phyloP scores from a whole-genome alignment of 2,329 filamentous ascomycete genomes.

The Aspergillus sp. region DNA sequence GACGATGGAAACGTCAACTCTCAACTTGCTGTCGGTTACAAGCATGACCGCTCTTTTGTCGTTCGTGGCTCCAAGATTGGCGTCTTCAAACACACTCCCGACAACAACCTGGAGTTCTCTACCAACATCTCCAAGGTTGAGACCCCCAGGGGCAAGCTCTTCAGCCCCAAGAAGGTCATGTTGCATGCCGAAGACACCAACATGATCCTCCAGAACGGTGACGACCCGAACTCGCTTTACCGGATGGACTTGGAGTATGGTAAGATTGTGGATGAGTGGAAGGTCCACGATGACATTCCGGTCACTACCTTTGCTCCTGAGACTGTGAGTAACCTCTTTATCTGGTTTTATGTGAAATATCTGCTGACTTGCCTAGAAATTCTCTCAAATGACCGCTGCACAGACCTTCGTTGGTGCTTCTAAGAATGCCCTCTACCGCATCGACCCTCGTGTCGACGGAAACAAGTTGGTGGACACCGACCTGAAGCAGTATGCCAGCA shows the following conservation, averaged over 20 bases:
- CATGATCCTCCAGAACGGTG: slow-evolving; percentile 80
- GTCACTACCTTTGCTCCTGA: slow-evolving; percentile 91
- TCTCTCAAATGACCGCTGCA: slow-evolving; percentile 92
- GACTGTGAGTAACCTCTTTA: slow-evolving; percentile 55
- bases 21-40: slow-evolving; percentile 92
- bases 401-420: slow-evolving; percentile 95
- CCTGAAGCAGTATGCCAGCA: slow-evolving; percentile 92
- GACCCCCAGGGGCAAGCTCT: slow-evolving; percentile 81
- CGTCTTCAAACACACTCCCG: slow-evolving; percentile 93
- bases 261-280: slow-evolving; percentile 98
- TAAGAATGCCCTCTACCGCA: slow-evolving; percentile 85
- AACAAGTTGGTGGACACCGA: slow-evolving; percentile 91
- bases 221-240: slow-evolving; percentile 87
- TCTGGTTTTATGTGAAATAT: not conserved
- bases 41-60: slow-evolving; percentile 94
- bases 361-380: slow-evolving; percentile 64
- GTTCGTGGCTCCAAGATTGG: slow-evolving; percentile 97
- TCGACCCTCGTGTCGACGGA: slow-evolving; percentile 86
- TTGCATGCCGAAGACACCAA: slow-evolving; percentile 86
- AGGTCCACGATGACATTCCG: slow-evolving; percentile 92
- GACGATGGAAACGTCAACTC: slow-evolving; percentile 86
- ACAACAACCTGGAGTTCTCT: slow-evolving; percentile 92
- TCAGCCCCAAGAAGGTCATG: slow-evolving; percentile 97
- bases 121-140: slow-evolving; percentile 97
- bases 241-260: slow-evolving; percentile 98